Evolutionary conservation across 2,329 filamentous ascomycete species (phyloP), one percentile per base, ranked within the genome.

Genomic region (Fusarium zealandicum): DNA sequence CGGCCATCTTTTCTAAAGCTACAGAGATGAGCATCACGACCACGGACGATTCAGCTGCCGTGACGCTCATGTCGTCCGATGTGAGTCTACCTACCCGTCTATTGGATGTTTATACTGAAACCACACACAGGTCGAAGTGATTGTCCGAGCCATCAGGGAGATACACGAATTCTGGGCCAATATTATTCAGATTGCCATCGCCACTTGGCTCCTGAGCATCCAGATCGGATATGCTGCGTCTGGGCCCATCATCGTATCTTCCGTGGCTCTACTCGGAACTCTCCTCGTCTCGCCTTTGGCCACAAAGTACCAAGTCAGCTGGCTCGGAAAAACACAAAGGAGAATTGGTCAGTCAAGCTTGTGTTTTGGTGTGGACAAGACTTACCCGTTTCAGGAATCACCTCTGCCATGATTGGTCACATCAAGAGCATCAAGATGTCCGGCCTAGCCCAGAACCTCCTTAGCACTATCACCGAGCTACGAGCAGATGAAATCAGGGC

Each of bases 401-500:
- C 69, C 2, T 70, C 69, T 17, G 63, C 68, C 10, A 68, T 76
- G 47, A 70, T 78, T 37, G 72, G 72, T 2, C 70, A 72, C 6
- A 75, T 78, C 58, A 78, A 78, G 57, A 73, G 71, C 47, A 73
- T 78, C 47, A 77, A 76, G 59, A 73, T 77, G 57, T 73, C 73
- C 0, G 76, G 75, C 5, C 62, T 78, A 1, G 61, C 73, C 1
- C 62, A 71, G 27, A 69, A 65, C 13, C 61, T 77, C 0, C 66
- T 64, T 0, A 42, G 49, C 12, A 66, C 66, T 5, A 65, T 75
- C n/a, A 57, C 65, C 9, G 40, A 48, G 7, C 59, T 74, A 6
- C 72, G 76, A 3, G 51, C 70, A 5, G 64, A 72, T 11, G 76
- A 78, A 43, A 65, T 78, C 8, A 64, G 54, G n/a, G 62, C 72